phyloP scores from a whole-genome alignment of 805 yeast species.

The Sugiyamaella valdiviana region DNA sequence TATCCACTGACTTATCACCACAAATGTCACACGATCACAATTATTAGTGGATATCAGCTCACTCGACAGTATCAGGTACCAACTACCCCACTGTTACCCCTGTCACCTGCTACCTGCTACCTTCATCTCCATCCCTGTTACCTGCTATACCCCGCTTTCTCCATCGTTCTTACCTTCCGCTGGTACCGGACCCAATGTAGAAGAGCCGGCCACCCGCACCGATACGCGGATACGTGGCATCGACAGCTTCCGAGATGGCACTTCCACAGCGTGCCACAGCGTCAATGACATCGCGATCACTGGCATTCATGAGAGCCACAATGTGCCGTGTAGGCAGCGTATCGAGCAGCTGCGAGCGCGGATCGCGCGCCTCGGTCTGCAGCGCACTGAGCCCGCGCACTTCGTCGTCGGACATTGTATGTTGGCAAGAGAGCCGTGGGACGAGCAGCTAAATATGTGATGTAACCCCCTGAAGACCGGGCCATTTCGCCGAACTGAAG shows the following conservation, averaged over 20 bases:
- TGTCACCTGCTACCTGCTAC: no score
- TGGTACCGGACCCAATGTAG: conserved; percentile 28
- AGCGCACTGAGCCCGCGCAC: conserved; percentile 14
- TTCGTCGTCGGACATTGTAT: not conserved
- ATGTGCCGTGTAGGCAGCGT: conserved; percentile 17
- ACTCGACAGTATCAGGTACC: no score
- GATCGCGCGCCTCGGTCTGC: conserved; percentile 24
- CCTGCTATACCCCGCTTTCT: no score
- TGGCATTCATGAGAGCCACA: conserved; percentile 19
- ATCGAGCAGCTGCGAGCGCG: conserved; percentile 20
- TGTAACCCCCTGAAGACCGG: not conserved
- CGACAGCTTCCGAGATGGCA: conserved; percentile 21
- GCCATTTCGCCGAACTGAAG: not conserved
- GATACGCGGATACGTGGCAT: conserved; percentile 19
- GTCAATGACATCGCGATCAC: conserved; percentile 16
- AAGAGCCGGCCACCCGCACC: conserved; percentile 24
- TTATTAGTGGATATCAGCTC: no score
- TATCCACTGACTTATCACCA: no score
- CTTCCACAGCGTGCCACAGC: conserved; percentile 15
- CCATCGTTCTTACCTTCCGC: conserved; percentile 19
- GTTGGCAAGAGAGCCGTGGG: no score
- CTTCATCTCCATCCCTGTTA: no score
- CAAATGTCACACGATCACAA: no score
- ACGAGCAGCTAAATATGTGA: not conserved
- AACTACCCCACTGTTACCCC: no score